Base-by-base conservation (phyloP, 306 rosid species). In the Nissolia schottii region DNA sequence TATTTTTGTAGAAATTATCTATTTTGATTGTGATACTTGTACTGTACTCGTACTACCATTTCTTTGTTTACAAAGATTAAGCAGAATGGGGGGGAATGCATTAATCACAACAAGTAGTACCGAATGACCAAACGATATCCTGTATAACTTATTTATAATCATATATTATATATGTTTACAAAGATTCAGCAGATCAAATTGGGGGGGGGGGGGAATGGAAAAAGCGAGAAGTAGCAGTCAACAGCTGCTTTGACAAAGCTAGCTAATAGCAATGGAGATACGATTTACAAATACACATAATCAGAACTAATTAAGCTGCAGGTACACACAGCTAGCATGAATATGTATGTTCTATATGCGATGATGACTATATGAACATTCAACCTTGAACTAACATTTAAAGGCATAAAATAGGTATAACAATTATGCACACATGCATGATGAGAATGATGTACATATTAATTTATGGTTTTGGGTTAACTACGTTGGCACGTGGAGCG, bases 391-490 rank as follows among this genome's bases (percentile, higher is more conserved):
- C 53, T 46, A 46, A 14, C n/a, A n/a, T n/a, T n/a, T n/a, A 45
- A 15, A 19, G n/a, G n/a, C 25, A 48, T 48, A 16, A 16, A 48
- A 48, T 48, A 71, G 1, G 19, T 3, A 2, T 18, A 20, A 19
- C 56, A 50, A 51, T 43, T 48, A 67, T 48, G 20, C 46, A 48
- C 13, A 43, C 11, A 43, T 2, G 46, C 49, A 41, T 14, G 49
- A 41, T 4, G 40, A 65, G 16, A 43, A 9, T 24, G 16, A 40
- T 18, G 8, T 29, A 60, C 19, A 14, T n/a, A n/a, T n/a, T n/a
- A n/a, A n/a, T 60, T 77, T 83, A 80, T 18, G 68, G 70, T n/a
- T 64, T 80, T 58, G 84, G 71, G n/a, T n/a, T n/a, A 51, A 41
- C 77, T 1, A 35, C n/a, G 19, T 10, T 50, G 40, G 68, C 20